phyloP scores from a whole-genome alignment of 1,284 basidiomycete genomes.

The Moesziomyces parantarcticus region DNA sequence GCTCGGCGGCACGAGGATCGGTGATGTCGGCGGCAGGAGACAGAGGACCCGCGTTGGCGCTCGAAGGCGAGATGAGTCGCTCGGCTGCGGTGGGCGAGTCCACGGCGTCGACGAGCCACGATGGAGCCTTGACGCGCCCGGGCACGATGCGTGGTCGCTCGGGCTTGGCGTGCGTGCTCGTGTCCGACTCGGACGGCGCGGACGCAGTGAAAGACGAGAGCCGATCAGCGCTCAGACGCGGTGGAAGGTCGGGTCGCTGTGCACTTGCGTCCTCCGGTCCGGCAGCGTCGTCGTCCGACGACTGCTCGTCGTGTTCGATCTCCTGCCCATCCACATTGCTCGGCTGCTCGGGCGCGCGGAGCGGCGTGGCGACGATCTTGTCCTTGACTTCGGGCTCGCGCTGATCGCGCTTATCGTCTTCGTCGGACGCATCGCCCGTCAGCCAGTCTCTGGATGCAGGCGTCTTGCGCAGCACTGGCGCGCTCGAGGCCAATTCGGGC shows the following conservation, averaged over 20 bases:
- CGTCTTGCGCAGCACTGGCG: constrained; percentile 1
- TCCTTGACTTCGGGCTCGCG: background rate
- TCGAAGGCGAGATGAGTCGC: constrained; percentile 12
- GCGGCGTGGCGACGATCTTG: constrained; percentile 5
- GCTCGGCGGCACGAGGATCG: constrained; percentile 27
- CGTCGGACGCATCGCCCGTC: constrained; percentile 37
- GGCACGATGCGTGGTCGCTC: constrained; percentile 26
- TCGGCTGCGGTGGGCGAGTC: constrained; percentile 33
- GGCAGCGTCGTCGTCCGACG: constrained; percentile 32
- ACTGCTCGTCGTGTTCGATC: constrained; percentile 25
- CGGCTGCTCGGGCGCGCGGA: constrained; percentile 4
- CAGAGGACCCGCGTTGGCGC: constrained; percentile 8
- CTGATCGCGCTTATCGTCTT: constrained; percentile 13
- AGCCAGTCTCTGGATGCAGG: constrained; percentile 38
- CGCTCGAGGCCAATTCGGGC: background rate
- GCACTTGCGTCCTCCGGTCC: constrained; percentile 31
- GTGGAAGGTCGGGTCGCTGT: constrained; percentile 19
- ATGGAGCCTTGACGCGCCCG: constrained; percentile 32
- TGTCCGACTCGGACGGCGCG: background rate
- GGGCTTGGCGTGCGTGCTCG: constrained; percentile 1
- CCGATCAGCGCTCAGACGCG: constrained; percentile 22
- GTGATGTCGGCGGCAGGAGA: constrained; percentile 10
- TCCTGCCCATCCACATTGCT: constrained; percentile 10
- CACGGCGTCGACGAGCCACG: constrained; percentile 42
- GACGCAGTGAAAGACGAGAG: constrained; percentile 7